Conservation (phyloP, 495 filamentous ascomycete genomes). For the Penicillium mononematosum region DNA sequence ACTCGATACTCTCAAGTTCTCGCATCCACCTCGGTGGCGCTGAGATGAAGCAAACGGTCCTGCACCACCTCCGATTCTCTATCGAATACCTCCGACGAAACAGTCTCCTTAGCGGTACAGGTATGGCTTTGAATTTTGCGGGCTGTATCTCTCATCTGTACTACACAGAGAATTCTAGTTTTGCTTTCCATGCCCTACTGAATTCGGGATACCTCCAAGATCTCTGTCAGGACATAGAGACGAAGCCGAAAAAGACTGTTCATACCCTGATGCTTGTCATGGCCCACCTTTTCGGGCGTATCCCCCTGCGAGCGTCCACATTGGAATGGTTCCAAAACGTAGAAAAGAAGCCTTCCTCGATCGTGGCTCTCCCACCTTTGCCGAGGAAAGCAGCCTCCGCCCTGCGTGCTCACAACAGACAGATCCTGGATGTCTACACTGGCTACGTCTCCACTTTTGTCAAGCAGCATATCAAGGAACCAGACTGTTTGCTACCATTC, state of each 20-base stretch:
- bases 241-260: conserved; percentile 36
- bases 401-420: conserved; percentile 58
- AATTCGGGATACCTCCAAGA: conserved; percentile 65
- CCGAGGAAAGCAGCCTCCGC: conserved; percentile 54
- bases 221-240: conserved; percentile 52
- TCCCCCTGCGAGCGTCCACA: conserved; percentile 39
- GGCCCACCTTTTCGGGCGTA: conserved; percentile 65
- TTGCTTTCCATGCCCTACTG: conserved; percentile 72
- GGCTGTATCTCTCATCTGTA: conserved; percentile 66
- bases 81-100: conserved; percentile 76
- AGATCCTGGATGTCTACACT: conserved; percentile 61
- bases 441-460: conserved; percentile 68
- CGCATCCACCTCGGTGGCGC: conserved; percentile 66
- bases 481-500: conserved; percentile 58
- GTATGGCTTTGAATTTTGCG: conserved; percentile 68
- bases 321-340: conserved; percentile 44
- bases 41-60: conserved; percentile 59
- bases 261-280: conserved; percentile 61
- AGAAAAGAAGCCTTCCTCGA: conserved; percentile 51
- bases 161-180: conserved; percentile 68
- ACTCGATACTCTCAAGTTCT: conserved; percentile 65
- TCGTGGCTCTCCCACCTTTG: conserved; percentile 62
- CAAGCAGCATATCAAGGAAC: conserved; percentile 54
- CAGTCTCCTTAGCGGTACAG: conserved; percentile 55
- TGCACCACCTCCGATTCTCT: conserved; percentile 75